These are phyloP conservation scores for Trichothecium sympodiale DNA, from an alignment of 2,329 filamentous ascomycete species.

Conservation along the genomic window DNA sequence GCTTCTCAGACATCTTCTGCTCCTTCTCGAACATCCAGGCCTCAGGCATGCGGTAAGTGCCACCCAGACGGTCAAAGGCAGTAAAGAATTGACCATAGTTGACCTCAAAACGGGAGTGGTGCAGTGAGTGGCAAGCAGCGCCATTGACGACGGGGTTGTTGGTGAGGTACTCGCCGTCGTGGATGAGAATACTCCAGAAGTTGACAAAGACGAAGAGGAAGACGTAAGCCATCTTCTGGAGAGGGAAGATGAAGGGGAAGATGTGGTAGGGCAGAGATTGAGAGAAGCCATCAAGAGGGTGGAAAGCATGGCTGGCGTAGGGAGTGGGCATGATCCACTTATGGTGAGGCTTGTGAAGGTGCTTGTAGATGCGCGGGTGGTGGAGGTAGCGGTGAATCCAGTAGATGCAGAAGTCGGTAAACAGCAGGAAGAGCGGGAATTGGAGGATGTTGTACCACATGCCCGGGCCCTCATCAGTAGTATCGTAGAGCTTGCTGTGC, in stretches of 20 bases:
- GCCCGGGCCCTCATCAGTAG: conserved; percentile 63
- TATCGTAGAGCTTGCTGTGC: conserved; percentile 79
- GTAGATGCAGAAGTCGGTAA: conserved; percentile 87
- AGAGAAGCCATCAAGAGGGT: conserved; percentile 81
- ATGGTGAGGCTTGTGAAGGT: conserved; percentile 92
- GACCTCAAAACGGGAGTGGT: conserved; percentile 50
- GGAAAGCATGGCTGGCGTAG: conserved; percentile 86
- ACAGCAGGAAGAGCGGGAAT: conserved; percentile 78
- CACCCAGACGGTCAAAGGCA: conserved; percentile 78
- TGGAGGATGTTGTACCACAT: conserved; percentile 69
- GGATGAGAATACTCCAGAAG: conserved; percentile 92
- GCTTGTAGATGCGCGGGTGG: conserved; percentile 68
- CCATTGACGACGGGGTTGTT: conserved; percentile 90
- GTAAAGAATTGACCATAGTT: conserved; percentile 96
- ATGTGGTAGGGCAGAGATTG: conserved; percentile 88
- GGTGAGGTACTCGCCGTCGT: conserved; percentile 89
- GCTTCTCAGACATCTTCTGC: conserved; percentile 69
- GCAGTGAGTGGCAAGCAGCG: conserved; percentile 72
- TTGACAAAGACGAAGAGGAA: conserved; percentile 85
- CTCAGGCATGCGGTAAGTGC: conserved; percentile 79
- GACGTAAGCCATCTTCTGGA: conserved; percentile 85
- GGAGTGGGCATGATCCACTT: conserved; percentile 99
- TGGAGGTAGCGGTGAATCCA: conserved; percentile 83
- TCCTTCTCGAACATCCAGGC: conserved; percentile 75
- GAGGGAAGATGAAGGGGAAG: conserved; percentile 84